These are phyloP conservation scores for Botrytis elliptica DNA, from an alignment of 2,329 filamentous ascomycete genomes.

Conservation along the genomic window DNA sequence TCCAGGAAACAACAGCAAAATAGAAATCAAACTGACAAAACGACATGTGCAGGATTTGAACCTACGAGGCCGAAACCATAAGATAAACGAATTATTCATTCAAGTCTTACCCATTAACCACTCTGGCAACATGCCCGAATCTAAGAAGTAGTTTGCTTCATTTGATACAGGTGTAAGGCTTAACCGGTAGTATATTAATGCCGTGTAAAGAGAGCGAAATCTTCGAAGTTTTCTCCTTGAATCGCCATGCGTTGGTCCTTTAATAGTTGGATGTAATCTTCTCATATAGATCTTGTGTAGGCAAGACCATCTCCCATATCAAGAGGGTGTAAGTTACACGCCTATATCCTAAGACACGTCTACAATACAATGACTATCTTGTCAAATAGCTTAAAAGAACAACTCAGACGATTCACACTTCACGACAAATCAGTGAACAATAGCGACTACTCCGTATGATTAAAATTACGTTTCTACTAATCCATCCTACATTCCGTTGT, in stretches of 20 bases:
- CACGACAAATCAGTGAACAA: neutral
- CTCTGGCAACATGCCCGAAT: constrained; percentile 19
- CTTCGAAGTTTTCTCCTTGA: neutral
- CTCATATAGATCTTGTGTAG: neutral
- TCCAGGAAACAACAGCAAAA: neutral
- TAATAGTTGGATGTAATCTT: neutral
- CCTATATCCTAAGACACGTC: neutral
- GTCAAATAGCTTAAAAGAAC: too few relatives aligned
- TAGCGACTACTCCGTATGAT: too few relatives aligned
- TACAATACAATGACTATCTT: neutral
- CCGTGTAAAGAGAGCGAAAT: fast-evolving
- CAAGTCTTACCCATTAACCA: constrained; percentile 24
- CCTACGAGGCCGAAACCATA: constrained; percentile 24
- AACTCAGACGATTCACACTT: neutral
- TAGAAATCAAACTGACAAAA: fast-evolving
- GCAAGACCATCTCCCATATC: neutral
- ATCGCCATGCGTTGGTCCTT: neutral
- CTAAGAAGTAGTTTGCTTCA: neutral
- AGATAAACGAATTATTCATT: constrained; percentile 22
- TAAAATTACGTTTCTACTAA: neutral
- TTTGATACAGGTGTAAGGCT: fast-evolving
- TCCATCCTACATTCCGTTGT: neutral
- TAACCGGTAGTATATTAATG: fast-evolving
- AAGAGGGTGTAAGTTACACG: neutral
- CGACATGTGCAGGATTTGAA: constrained; percentile 24